These are phyloP conservation scores for Monilinia fructicola DNA, from an alignment of 2,329 filamentous ascomycete genomes.

Conservation along the genomic window DNA sequence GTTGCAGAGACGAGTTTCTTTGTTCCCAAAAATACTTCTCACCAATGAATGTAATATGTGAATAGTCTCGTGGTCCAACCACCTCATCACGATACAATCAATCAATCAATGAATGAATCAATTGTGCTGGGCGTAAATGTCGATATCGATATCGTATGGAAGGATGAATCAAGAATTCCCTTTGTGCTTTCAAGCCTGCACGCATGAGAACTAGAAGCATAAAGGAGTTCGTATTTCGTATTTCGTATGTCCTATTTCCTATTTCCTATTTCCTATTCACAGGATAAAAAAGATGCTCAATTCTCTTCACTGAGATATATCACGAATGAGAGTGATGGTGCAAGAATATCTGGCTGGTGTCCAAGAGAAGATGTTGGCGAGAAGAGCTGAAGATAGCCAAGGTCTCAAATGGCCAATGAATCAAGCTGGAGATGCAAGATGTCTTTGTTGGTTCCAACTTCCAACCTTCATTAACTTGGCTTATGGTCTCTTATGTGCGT, in stretches of 20 bases:
- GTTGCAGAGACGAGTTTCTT: slow-evolving; percentile 4
- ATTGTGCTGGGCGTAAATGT: slow-evolving; percentile 7
- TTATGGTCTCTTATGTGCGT: neutral
- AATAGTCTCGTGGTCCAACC: slow-evolving; percentile 8
- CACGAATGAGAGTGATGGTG: neutral
- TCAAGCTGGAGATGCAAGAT: neutral
- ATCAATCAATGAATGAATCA: neutral
- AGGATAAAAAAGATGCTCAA: neutral
- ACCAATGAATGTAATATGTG: neutral
- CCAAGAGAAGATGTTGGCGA: neutral
- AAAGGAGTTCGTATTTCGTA: neutral
- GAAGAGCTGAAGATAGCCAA: neutral
- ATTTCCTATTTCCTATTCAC: no score
- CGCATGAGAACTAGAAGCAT: neutral
- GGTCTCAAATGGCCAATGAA: neutral
- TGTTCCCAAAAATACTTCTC: slow-evolving; percentile 5
- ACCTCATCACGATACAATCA: neutral
- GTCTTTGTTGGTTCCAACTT: neutral
- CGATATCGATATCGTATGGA: neutral
- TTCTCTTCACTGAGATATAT: neutral
- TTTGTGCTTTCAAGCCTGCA: neutral
- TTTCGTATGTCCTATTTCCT: neutral
- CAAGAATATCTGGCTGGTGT: neutral
- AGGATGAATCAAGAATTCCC: neutral
- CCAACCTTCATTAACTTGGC: neutral